A percentile compares a stretch with the other conserved stretches of the same genome.
These are phyloP conservation scores for Ramalina intermedia DNA, from an alignment of 495 filamentous ascomycete genomes.

Conservation along the genomic window DNA sequence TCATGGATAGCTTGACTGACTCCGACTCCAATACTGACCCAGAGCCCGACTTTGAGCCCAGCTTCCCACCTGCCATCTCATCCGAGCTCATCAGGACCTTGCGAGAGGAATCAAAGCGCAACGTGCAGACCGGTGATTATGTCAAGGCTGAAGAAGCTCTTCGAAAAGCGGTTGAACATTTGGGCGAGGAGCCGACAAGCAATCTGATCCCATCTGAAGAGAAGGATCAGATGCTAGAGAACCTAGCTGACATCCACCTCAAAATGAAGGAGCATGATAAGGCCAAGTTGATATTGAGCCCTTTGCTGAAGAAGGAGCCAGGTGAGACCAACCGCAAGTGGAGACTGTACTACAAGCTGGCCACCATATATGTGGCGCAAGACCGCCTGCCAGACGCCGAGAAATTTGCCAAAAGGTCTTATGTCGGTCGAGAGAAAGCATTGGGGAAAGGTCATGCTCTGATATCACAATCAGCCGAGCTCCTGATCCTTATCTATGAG, in stretches of 20 bases:
- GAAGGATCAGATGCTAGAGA: constrained; percentile 7
- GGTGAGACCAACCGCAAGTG: constrained; percentile 11
- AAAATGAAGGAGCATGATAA: constrained; percentile 6
- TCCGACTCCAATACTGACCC: constrained; percentile 11
- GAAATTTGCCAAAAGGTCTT: constrained; percentile 9
- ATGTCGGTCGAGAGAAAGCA: constrained; percentile 9
- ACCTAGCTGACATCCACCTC: constrained; percentile 6
- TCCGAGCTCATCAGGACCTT: constrained; percentile 4
- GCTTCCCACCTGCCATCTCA: constrained; percentile 10
- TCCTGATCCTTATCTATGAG: constrained; percentile 11
- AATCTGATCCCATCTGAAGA: constrained; percentile 10
- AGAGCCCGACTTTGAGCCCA: constrained; percentile 9
- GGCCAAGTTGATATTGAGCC: constrained; percentile 7
- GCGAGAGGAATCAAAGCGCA: constrained; percentile 2
- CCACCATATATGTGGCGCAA: constrained; percentile 6
- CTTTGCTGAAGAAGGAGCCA: constrained; percentile 7
- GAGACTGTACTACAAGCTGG: constrained; percentile 10
- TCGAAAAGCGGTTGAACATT: constrained; percentile 7
- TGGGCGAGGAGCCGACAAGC: constrained; percentile 7
- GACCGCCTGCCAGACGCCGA: constrained; percentile 6
- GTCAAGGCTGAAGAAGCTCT: constrained; percentile 6
- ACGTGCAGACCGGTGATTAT: constrained; percentile 3
- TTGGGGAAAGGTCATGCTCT: constrained; percentile 3
- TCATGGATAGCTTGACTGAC: constrained; percentile 1
- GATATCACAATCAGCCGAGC: constrained; percentile 6